phyloP scores from a whole-genome alignment of 805 yeast genomes.

The Barnettozyma vustinii region DNA sequence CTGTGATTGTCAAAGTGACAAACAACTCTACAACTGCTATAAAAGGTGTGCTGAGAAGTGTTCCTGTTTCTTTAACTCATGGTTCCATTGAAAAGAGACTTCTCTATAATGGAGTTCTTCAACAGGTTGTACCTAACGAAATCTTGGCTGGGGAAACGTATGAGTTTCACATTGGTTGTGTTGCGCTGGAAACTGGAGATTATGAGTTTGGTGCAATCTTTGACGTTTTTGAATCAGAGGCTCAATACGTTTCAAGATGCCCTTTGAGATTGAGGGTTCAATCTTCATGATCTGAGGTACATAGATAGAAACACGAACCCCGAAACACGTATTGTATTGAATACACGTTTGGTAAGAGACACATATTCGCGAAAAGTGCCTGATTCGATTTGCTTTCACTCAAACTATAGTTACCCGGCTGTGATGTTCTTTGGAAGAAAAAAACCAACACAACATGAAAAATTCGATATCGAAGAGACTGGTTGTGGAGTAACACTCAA shows the following conservation, averaged over 20 bases:
- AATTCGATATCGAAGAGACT: background rate
- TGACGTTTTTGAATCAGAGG: constrained; percentile 37
- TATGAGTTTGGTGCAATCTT: constrained; percentile 74
- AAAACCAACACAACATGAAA: background rate
- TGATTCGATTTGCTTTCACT: background rate
- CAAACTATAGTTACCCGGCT: background rate
- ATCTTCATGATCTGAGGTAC: background rate
- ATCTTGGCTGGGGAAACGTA: constrained; percentile 39
- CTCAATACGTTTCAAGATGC: constrained; percentile 34
- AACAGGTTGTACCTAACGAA: constrained; percentile 40
- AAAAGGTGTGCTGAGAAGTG: constrained; percentile 55
- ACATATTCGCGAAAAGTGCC: background rate
- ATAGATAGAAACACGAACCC: too few relatives aligned
- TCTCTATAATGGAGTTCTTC: constrained; percentile 69
- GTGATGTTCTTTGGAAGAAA: background rate
- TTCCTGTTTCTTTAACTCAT: constrained; percentile 38
- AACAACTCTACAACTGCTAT: constrained; percentile 41
- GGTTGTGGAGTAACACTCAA: background rate
- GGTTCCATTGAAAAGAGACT: constrained; percentile 50
- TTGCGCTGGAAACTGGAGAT: constrained; percentile 69
- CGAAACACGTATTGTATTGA: too few relatives aligned
- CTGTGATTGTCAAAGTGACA: constrained; percentile 41
- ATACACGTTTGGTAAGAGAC: background rate
- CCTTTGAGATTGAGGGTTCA: constrained; percentile 30
- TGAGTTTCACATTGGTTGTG: constrained; percentile 46